phyloP scores from a whole-genome alignment of 2,329 filamentous ascomycete species.

The Elsinoe australis region DNA sequence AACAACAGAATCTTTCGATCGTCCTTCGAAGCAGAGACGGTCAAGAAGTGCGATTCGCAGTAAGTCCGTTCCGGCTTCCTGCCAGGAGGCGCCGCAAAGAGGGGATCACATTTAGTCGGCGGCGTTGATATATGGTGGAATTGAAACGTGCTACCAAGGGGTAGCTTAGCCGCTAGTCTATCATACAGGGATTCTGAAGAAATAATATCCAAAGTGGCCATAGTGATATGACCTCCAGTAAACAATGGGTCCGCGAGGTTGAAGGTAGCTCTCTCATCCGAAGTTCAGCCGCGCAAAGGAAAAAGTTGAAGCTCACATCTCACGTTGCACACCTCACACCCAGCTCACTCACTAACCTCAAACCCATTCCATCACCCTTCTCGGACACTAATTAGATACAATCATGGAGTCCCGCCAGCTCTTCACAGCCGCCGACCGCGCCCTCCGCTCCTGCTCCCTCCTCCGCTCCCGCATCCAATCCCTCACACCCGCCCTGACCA shows the following conservation, averaged over 20 bases:
- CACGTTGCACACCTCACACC: neutral
- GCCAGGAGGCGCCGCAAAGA: constrained; percentile 72
- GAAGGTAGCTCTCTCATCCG: neutral
- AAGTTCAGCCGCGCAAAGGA: constrained; percentile 9
- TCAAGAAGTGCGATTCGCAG: constrained; percentile 75
- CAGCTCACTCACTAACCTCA: neutral
- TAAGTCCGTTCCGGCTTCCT: constrained; percentile 68
- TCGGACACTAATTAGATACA: neutral
- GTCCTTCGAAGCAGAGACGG: constrained; percentile 44
- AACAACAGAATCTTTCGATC: constrained; percentile 55
- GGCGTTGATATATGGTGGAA: constrained; percentile 84
- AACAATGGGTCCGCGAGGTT: neutral
- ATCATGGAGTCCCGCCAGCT: constrained; percentile 16
- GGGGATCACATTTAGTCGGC: constrained; percentile 62
- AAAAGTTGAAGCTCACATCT: constrained; percentile 12
- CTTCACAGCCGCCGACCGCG: constrained; percentile 24
- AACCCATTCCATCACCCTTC: neutral
- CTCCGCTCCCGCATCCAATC: constrained; percentile 20
- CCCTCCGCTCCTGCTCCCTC: constrained; percentile 26
- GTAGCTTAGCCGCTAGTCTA: constrained; percentile 46
- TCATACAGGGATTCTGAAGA: constrained; percentile 29
- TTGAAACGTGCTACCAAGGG: constrained; percentile 52
- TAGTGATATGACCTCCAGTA: neutral
- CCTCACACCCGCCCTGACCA: constrained; percentile 19
- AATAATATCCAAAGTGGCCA: constrained; percentile 6